A percentile compares a stretch with the other conserved stretches of the same genome.
Evolutionary conservation across 805 yeast genomes (phyloP).

Genomic region (Vanderwaltozyma tropicalis): DNA sequence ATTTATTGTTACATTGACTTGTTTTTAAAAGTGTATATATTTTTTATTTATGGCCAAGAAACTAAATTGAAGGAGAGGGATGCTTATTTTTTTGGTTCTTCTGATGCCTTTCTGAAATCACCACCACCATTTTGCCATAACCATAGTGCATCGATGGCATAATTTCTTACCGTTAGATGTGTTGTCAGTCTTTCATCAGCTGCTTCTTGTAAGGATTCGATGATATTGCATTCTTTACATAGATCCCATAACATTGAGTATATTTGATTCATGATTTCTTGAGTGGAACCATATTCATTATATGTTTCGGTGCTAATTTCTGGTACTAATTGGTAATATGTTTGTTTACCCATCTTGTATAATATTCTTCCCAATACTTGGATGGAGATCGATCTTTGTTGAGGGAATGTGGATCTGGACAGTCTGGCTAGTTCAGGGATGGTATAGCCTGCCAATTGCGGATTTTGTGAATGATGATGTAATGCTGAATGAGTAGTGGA

Average conservation of each 20-base stretch:
- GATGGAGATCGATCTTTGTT: slow-evolving; percentile 81
- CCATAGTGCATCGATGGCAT: slow-evolving; percentile 88
- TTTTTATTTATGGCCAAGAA: not conserved
- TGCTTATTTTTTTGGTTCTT: not conserved
- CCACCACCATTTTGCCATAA: slow-evolving; percentile 56
- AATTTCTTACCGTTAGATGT: slow-evolving; percentile 65
- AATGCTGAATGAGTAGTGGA: slow-evolving; percentile 56
- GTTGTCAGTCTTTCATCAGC: slow-evolving; percentile 53
- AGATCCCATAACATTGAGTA: slow-evolving; percentile 57
- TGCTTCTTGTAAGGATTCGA: slow-evolving; percentile 57
- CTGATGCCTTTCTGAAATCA: slow-evolving; percentile 12
- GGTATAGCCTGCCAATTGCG: slow-evolving; percentile 88
- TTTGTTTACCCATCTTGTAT: slow-evolving; percentile 60
- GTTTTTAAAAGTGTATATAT: no score
- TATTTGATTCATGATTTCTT: slow-evolving; percentile 27
- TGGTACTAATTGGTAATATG: slow-evolving; percentile 45
- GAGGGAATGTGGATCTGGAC: slow-evolving; percentile 65
- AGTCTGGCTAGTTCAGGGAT: slow-evolving; percentile 70
- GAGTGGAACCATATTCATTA: slow-evolving; percentile 31
- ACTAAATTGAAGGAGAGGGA: not conserved
- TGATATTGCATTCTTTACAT: slow-evolving; percentile 47
- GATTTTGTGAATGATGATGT: slow-evolving; percentile 86
- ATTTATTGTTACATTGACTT: no score
- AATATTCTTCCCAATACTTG: slow-evolving; percentile 80
- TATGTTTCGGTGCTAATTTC: slow-evolving; percentile 32